phyloP scores from a whole-genome alignment of 2,329 filamentous ascomycete species.

The Penicillium oxalicum region DNA sequence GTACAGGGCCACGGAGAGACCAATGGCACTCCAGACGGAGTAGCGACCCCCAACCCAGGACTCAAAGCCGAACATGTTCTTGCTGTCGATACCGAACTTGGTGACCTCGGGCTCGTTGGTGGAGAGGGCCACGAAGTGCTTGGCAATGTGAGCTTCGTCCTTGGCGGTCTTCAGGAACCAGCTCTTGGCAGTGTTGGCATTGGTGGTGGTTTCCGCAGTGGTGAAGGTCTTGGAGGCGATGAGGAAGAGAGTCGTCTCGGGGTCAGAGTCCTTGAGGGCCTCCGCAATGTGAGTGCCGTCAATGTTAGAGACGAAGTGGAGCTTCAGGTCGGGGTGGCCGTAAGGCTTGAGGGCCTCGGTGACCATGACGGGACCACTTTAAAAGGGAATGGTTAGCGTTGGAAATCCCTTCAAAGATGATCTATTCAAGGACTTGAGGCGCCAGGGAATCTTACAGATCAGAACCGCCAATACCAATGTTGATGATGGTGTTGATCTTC shows the following conservation, averaged over 20 bases:
- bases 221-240: conserved; percentile 99
- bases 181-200: conserved; percentile 91
- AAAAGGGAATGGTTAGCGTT: background rate
- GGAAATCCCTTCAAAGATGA: background rate
- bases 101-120: conserved; percentile 93
- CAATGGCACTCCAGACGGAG: conserved; percentile 98
- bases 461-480: conserved; percentile 95
- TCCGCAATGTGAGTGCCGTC: conserved; percentile 97
- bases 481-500: conserved; percentile 93
- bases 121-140: conserved; percentile 97
- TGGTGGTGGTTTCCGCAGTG: conserved; percentile 93
- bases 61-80: conserved; percentile 99
- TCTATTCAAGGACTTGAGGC: too few relatives aligned
- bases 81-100: conserved; percentile 97
- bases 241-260: conserved; percentile 97
- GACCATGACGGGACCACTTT: conserved; percentile 94
- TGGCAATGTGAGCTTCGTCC: conserved; percentile 71
- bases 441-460: conserved; percentile 66
- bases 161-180: conserved; percentile 90
- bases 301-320: conserved; percentile 99
- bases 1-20: conserved; percentile 87
- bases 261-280: conserved; percentile 79
- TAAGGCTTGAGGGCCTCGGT: conserved; percentile 96
- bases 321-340: conserved; percentile 73
- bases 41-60: conserved; percentile 98